phyloP scores from a whole-genome alignment of 345 rosid genomes.

The Salix viminalis region DNA sequence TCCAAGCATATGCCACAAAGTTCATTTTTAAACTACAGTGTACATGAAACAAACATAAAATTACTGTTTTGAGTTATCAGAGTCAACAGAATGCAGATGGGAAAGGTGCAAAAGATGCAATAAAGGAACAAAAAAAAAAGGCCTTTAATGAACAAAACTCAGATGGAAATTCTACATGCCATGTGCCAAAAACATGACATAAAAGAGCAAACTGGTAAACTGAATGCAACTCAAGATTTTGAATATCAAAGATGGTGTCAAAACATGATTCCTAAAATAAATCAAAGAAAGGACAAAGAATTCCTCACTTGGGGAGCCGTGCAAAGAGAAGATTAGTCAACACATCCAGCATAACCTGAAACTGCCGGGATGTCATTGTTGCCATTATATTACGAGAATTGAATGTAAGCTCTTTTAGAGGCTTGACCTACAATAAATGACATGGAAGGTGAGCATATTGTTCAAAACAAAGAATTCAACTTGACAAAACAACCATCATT shows the following conservation, averaged over 20 bases:
- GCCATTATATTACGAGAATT: constrained; percentile 81
- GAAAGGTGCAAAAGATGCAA: background rate
- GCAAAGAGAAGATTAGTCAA: constrained; percentile 97
- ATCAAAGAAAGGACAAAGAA: background rate
- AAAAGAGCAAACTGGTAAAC: background rate
- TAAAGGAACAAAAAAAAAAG: background rate
- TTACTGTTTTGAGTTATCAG: background rate
- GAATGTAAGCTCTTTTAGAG: constrained; percentile 89
- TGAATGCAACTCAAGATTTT: background rate
- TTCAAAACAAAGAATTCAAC: background rate
- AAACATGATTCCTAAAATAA: background rate
- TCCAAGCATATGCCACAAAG: background rate
- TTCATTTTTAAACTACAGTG: background rate
- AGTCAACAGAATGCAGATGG: background rate
- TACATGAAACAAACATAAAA: background rate
- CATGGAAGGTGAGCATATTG: constrained; percentile 15
- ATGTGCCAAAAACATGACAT: background rate
- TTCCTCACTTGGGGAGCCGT: constrained; percentile 88
- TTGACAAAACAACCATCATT: background rate
- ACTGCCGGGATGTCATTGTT: constrained; percentile 95
- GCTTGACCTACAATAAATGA: constrained; percentile 68
- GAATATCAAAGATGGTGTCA: background rate
- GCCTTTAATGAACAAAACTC: background rate
- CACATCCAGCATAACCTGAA: constrained; percentile 96
- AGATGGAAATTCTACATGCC: background rate